Conservation (phyloP, 106 monocot species). For the Dactylorhiza incarnata region DNA sequence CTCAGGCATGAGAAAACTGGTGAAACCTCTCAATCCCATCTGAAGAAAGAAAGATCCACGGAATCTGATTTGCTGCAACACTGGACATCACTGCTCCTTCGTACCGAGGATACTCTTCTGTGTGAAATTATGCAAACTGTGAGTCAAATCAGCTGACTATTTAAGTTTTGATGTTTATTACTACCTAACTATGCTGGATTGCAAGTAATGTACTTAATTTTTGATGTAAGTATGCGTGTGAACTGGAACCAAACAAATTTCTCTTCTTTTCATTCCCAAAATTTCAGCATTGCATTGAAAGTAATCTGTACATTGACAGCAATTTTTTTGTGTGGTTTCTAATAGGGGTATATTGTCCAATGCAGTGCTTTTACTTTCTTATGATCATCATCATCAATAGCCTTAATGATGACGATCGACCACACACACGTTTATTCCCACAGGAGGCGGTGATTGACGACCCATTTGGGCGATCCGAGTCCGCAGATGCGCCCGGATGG, state of each 20-base stretch:
- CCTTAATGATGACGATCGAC: too few relatives aligned
- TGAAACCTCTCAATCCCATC: not conserved
- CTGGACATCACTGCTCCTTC: slow-evolving; percentile 2
- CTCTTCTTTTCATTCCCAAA: not conserved
- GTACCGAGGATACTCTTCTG: slow-evolving; percentile 1
- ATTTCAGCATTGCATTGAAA: not conserved
- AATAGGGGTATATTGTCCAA: not conserved
- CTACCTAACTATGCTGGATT: not conserved
- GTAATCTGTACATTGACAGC: not conserved
- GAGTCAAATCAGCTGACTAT: slow-evolving; percentile 2
- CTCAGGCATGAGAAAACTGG: not conserved
- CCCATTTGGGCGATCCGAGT: too few relatives aligned
- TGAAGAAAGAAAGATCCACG: not conserved
- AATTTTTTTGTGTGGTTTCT: not conserved
- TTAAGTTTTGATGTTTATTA: not conserved
- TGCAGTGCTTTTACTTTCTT: not conserved
- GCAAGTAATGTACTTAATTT: not conserved
- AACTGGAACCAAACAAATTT: slow-evolving; percentile 2
- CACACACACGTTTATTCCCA: too few relatives aligned
- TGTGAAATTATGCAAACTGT: slow-evolving; percentile 10
- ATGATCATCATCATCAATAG: too few relatives aligned
- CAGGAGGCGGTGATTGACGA: too few relatives aligned
- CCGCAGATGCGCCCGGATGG: too few relatives aligned
- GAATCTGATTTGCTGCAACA: slow-evolving; percentile 9
- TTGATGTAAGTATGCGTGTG: not conserved